A percentile compares a stretch with the other conserved stretches of the same genome.
phyloP scores from a whole-genome alignment of 345 rosid species.

The Sonneratia alba region DNA sequence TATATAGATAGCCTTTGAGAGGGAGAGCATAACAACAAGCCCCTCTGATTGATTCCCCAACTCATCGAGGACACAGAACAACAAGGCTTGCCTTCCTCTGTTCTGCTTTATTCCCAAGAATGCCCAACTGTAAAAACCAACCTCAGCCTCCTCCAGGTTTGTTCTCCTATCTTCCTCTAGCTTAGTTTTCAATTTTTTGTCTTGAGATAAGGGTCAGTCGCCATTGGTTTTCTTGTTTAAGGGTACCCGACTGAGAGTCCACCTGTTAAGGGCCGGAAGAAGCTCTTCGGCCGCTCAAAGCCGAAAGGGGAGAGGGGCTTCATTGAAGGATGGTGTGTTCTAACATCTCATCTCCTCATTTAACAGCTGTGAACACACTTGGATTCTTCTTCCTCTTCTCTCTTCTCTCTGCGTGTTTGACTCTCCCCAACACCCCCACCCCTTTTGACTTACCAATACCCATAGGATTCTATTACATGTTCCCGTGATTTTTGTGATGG shows the following conservation, averaged over 20 bases:
- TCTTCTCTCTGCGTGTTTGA: too few species aligned
- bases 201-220: not conserved
- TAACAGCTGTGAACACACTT: not conserved
- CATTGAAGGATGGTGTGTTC: constrained; percentile 51
- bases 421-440: not conserved
- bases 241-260: constrained; percentile 36
- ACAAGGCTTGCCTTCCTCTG: not conserved
- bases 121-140: not conserved
- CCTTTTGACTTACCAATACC: not conserved
- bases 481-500: not conserved
- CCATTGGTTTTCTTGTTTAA: constrained; percentile 3
- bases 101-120: not conserved
- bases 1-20: not conserved
- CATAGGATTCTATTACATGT: too few species aligned
- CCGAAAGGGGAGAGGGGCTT: constrained; percentile 50
- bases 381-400: not conserved
- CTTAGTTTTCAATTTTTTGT: not conserved
- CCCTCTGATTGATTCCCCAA: too few species aligned
- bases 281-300: constrained; percentile 23
- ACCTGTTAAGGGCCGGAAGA: constrained; percentile 13
- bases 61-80: not conserved
- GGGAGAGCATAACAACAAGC: not conserved
- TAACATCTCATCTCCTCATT: not conserved
- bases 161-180: not conserved
- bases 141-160: constrained; percentile 11